Evolutionary conservation across 2,329 filamentous ascomycete genomes (phyloP).

Genomic region (Colletotrichum sp.): DNA sequence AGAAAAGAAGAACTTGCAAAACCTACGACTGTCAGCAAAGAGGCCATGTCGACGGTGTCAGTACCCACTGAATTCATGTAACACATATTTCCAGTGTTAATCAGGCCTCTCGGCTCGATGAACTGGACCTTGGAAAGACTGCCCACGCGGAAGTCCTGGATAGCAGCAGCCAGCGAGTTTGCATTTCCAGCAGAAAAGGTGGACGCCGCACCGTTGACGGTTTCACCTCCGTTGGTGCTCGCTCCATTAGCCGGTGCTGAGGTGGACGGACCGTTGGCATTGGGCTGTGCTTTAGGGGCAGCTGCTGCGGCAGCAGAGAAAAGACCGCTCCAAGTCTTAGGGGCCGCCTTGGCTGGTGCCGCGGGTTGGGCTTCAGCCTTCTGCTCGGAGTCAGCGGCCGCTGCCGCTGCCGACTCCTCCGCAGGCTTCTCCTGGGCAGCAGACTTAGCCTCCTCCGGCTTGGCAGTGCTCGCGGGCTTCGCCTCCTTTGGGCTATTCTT

Average conservation of each 20-base stretch:
- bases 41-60: not conserved
- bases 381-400: conserved; percentile 13
- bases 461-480: conserved; percentile 19
- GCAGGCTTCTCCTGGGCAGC: conserved; percentile 28
- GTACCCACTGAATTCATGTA: conserved; percentile 97
- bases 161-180: conserved; percentile 75
- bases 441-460: conserved; percentile 1
- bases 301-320: conserved; percentile 32
- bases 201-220: conserved; percentile 14
- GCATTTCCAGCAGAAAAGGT: conserved; percentile 8
- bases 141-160: conserved; percentile 75
- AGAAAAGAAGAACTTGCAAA: conserved; percentile 93
- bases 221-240: not conserved
- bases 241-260: conserved; percentile 20
- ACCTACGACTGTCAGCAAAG: conserved; percentile 59
- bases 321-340: conserved; percentile 46
- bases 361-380: conserved; percentile 22
- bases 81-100: conserved; percentile 99
- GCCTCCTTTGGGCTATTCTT: conserved; percentile 37
- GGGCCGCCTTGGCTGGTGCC: conserved; percentile 30
- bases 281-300: conserved; percentile 21
- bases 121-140: conserved; percentile 74
- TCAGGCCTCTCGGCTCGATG: conserved; percentile 88
- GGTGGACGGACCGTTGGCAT: conserved; percentile 24
- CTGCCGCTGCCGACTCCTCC: conserved; percentile 15